Percentiles rank a stretch among this genome's conserved stretches.
Evolutionary conservation across 176 grass and related monocot species (phyloP).

Genomic region (bread wheat (Triticum aestivum)): IWGSC_CS_RefSeq_v2.1 NC_057806.1:459865413-459865912

Average conservation of each 20-base stretch:
- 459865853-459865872: constrained; percentile 6
- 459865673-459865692: background rate
- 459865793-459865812: too few relatives aligned
- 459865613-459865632: background rate
- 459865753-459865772: background rate
- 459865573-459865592: background rate
- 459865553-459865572: background rate
- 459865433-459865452: background rate
- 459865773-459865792: background rate
- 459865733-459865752: background rate
- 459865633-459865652: background rate
- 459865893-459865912: constrained; percentile 55
- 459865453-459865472: background rate
- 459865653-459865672: too few relatives aligned
- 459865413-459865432: background rate
- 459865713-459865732: background rate
- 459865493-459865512: too few relatives aligned
- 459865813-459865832: background rate
- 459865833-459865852: constrained; percentile 14
- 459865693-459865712: background rate
- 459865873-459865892: constrained; percentile 40
- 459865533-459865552: background rate
- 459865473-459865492: background rate
- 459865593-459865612: background rate
- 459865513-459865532: background rate